A percentile compares a stretch with the other conserved stretches of the same genome.
Conservation (phyloP, 2,329 filamentous ascomycete species). For the Coccinonectria pachysandricola region DNA sequence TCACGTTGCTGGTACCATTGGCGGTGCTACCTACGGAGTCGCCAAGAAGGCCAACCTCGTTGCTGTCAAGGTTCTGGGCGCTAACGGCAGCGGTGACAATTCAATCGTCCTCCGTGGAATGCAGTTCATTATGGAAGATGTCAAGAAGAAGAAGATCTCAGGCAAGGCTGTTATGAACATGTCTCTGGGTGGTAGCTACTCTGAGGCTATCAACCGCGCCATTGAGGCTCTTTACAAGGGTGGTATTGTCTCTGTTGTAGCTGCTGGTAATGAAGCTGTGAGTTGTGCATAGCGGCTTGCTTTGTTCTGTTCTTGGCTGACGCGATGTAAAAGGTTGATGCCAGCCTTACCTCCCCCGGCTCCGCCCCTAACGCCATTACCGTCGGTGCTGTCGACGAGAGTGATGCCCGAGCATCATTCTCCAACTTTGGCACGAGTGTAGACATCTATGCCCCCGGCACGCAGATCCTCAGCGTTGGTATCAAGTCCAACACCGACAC, state of each 20-base stretch:
- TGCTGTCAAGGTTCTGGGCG: conserved; percentile 53
- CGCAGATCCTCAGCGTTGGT: conserved; percentile 41
- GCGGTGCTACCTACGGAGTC: conserved; percentile 49
- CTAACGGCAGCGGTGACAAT: conserved; percentile 25
- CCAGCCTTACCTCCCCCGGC: conserved; percentile 40
- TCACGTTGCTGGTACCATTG: conserved; percentile 54
- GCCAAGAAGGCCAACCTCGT: conserved; percentile 36
- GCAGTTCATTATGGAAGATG: conserved; percentile 43
- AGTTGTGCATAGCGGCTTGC: conserved; percentile 9
- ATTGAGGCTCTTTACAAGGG: conserved; percentile 37
- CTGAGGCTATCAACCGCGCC: conserved; percentile 43
- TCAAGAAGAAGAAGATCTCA: conserved; percentile 25
- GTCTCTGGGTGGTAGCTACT: conserved; percentile 45
- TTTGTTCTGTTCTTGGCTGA: no score
- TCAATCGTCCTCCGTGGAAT: conserved; percentile 46
- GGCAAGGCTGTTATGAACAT: conserved; percentile 54
- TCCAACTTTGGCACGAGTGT: conserved; percentile 47
- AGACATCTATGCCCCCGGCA: conserved; percentile 47
- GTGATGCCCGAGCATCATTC: conserved; percentile 40
- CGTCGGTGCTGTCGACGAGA: conserved; percentile 45
- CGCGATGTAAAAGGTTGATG: conserved; percentile 39
- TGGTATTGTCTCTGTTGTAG: conserved; percentile 48
- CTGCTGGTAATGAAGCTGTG: conserved; percentile 47
- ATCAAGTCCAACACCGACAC: conserved; percentile 38
- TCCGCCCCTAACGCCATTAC: conserved; percentile 47